Evolutionary conservation across 2,329 filamentous ascomycete genomes (phyloP).

Genomic region (Aspergillus uvarum): DNA sequence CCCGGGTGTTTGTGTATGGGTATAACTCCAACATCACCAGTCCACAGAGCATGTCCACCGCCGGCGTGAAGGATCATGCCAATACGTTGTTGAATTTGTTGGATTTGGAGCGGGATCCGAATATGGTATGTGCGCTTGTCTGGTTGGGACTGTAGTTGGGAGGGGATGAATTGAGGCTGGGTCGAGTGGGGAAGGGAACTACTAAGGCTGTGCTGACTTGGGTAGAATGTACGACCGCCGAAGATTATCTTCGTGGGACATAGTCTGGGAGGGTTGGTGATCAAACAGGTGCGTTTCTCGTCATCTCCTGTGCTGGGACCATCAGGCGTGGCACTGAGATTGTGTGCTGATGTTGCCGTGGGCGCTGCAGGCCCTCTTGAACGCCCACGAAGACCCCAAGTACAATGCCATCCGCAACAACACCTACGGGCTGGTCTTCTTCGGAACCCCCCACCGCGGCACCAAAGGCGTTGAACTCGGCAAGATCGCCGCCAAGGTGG

Average conservation of each 20-base stretch:
- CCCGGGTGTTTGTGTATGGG: conserved; percentile 33
- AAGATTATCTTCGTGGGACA: conserved; percentile 35
- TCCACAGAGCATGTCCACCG: conserved; percentile 34
- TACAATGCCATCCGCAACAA: conserved; percentile 34
- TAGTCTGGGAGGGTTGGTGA: conserved; percentile 33
- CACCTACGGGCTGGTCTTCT: conserved; percentile 36
- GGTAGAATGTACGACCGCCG: conserved; percentile 23
- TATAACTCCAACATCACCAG: conserved; percentile 35
- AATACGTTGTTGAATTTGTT: conserved; percentile 35
- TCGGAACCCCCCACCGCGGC: conserved; percentile 37
- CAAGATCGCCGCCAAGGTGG: conserved; percentile 36
- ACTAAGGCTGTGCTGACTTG: background rate
- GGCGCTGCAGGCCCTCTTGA: conserved; percentile 36
- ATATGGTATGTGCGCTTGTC: conserved; percentile 17
- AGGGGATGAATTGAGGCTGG: no score
- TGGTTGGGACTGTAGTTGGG: no score
- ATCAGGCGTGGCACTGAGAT: no score
- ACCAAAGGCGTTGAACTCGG: conserved; percentile 34
- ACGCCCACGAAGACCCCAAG: conserved; percentile 37
- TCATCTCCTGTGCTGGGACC: no score
- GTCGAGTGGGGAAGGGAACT: no score
- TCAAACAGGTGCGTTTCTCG: conserved; percentile 37
- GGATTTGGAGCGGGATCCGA: conserved; percentile 31
- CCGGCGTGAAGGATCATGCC: conserved; percentile 36
- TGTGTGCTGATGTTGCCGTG: no score